phyloP scores from a whole-genome alignment of 2,329 filamentous ascomycete genomes.

The Alternaria solani region DNA sequence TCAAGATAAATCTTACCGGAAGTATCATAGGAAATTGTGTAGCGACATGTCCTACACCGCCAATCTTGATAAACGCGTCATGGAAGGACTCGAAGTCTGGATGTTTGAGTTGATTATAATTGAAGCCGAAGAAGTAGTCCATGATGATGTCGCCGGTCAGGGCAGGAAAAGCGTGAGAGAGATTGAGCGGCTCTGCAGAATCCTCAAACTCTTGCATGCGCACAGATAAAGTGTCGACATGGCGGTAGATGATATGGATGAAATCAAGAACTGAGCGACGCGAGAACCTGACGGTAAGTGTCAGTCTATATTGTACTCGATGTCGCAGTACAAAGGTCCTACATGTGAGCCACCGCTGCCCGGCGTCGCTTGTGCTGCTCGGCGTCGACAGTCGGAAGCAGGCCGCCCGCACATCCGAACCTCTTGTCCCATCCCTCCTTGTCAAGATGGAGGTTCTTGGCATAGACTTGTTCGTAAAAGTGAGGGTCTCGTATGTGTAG shows the following conservation, averaged over 20 bases:
- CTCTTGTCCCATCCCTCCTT: constrained; percentile 48
- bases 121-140: constrained; percentile 53
- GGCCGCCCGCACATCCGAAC: constrained; percentile 39
- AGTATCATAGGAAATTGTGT: constrained; percentile 45
- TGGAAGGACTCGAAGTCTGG: constrained; percentile 48
- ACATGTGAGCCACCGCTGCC: constrained; percentile 45
- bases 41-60: constrained; percentile 41
- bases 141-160: constrained; percentile 58
- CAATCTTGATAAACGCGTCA: constrained; percentile 45
- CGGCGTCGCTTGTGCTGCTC: constrained; percentile 43
- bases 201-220: constrained; percentile 44
- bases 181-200: constrained; percentile 41
- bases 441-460: constrained; percentile 41
- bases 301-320: neutral
- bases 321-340: constrained; percentile 12
- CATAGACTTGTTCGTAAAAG: constrained; percentile 50
- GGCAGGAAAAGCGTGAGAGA: constrained; percentile 49
- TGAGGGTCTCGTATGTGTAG: constrained; percentile 54
- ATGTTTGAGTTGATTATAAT: constrained; percentile 43
- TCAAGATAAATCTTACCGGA: constrained; percentile 29
- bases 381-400: constrained; percentile 40
- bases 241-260: constrained; percentile 48
- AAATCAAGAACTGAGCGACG: constrained; percentile 46
- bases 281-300: constrained; percentile 41
- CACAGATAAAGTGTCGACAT: constrained; percentile 41